phyloP scores from a whole-genome alignment of 306 rosid species.

The Fragaria iinumae region DNA sequence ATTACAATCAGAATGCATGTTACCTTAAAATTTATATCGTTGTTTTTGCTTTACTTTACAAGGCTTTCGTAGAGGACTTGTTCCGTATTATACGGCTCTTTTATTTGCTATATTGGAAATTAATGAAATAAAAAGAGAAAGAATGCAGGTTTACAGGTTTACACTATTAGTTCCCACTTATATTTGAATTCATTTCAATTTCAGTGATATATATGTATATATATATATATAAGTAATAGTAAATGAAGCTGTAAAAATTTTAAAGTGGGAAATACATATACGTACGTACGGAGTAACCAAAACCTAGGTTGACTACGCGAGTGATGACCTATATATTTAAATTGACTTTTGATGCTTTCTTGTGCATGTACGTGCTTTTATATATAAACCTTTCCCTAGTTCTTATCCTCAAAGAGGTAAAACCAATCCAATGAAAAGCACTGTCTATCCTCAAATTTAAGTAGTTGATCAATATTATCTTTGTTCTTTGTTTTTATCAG shows the following conservation, averaged over 20 bases:
- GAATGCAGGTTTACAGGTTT: too few species aligned
- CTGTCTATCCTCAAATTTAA: not conserved
- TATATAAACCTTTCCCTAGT: not conserved
- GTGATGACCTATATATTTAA: not conserved
- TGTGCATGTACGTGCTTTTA: not conserved
- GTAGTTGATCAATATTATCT: not conserved
- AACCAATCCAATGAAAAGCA: constrained; percentile 7
- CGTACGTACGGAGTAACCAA: not conserved
- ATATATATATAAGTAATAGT: too few species aligned
- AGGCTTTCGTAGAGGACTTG: too few species aligned
- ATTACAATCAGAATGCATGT: not conserved
- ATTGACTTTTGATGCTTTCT: not conserved
- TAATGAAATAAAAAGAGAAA: too few species aligned
- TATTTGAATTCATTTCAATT: too few species aligned
- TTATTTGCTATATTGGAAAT: too few species aligned
- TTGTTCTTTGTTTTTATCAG: not conserved
- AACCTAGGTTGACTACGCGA: not conserved
- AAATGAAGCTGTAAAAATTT: too few species aligned
- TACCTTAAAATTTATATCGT: too few species aligned
- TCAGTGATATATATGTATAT: too few species aligned
- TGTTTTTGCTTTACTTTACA: too few species aligned
- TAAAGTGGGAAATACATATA: not conserved
- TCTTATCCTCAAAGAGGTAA: not conserved
- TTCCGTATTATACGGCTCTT: too few species aligned
- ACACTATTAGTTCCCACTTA: too few species aligned